phyloP scores from a whole-genome alignment of 192 early-diverging fungal genomes.

The Linnemannia exigua region DNA sequence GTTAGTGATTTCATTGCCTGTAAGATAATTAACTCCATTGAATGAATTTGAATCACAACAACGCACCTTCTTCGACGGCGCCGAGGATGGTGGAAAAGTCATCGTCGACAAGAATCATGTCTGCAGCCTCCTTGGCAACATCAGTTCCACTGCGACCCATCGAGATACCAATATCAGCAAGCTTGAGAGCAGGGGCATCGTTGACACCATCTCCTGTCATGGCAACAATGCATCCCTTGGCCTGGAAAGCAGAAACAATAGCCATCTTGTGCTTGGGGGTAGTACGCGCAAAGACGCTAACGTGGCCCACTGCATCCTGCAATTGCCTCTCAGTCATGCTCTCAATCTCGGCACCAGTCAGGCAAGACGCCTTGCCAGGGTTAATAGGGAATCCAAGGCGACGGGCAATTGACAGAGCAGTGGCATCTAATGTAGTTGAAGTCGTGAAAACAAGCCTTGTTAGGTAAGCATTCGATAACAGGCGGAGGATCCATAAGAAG shows the following conservation, averaged over 20 bases:
- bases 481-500: not conserved
- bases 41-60: not conserved
- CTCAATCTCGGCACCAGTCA: slow-evolving; percentile 81
- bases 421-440: slow-evolving; percentile 67
- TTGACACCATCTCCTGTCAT: slow-evolving; percentile 99
- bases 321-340: slow-evolving; percentile 74
- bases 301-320: slow-evolving; percentile 69
- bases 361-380: slow-evolving; percentile 69
- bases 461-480: not conserved
- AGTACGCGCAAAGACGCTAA: slow-evolving; percentile 85
- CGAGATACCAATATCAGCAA: slow-evolving; percentile 97
- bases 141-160: slow-evolving; percentile 98
- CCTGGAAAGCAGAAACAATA: slow-evolving; percentile 91
- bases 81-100: slow-evolving; percentile 93
- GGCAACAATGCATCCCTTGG: slow-evolving; percentile 88
- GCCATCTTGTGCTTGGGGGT: slow-evolving; percentile 92
- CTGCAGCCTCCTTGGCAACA: slow-evolving; percentile 96
- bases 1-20: not conserved
- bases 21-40: not conserved
- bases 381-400: slow-evolving; percentile 86
- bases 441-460: slow-evolving; percentile 31
- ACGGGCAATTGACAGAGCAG: slow-evolving; percentile 91
- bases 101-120: slow-evolving; percentile 98
- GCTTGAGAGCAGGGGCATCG: slow-evolving; percentile 93
- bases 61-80: slow-evolving; percentile 93